Evolutionary conservation across 306 rosid species (phyloP).

Genomic region (Fragaria ananassa): DNA sequence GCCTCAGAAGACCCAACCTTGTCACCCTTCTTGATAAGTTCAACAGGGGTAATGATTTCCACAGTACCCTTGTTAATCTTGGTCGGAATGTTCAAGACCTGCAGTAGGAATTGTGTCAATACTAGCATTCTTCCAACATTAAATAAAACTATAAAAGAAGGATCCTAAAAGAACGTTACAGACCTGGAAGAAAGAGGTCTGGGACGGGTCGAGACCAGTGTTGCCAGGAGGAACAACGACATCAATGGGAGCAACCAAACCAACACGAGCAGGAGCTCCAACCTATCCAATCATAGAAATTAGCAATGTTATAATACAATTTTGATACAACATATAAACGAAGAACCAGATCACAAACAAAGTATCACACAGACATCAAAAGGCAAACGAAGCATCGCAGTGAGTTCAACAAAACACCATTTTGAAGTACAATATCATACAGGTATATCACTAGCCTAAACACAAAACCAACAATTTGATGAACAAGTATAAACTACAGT

Average conservation of each 20-base stretch:
- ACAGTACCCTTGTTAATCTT: conserved; percentile 98
- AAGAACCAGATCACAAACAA: background rate
- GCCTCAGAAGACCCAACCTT: conserved; percentile 95
- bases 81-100: conserved; percentile 87
- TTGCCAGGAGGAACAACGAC: conserved; percentile 91
- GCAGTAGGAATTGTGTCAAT: background rate
- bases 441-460: background rate
- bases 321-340: background rate
- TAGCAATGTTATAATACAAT: background rate
- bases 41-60: conserved; percentile 90
- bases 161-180: background rate
- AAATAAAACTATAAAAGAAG: no score
- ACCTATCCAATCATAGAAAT: conserved; percentile 35
- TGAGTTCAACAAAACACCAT: background rate
- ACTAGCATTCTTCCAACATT: no score
- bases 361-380: background rate
- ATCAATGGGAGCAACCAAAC: conserved; percentile 93
- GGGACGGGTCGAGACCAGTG: conserved; percentile 94
- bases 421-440: background rate
- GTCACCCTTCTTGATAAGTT: conserved; percentile 88
- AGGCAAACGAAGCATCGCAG: background rate
- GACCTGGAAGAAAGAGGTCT: conserved; percentile 97
- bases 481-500: background rate
- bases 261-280: conserved; percentile 99
- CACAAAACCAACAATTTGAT: background rate